Conservation (phyloP, 331 rosid genomes). For the Dryas integrifolia region DNA sequence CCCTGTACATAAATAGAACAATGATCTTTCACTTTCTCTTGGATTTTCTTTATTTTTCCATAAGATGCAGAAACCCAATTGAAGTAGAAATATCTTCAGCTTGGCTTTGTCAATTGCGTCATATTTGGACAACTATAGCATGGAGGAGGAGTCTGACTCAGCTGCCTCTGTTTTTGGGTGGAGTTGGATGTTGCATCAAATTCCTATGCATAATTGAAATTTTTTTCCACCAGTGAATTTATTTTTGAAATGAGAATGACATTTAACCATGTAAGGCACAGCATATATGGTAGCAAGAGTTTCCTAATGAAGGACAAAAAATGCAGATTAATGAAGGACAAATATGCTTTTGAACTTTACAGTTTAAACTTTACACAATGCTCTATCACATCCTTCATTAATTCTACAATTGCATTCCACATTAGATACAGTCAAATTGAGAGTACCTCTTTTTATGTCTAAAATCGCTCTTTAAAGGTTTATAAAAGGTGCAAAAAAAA, state of each 20-base stretch:
- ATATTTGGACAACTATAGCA: constrained; percentile 39
- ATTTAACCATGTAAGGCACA: too few species aligned
- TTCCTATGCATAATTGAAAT: neutral
- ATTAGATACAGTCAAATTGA: too few species aligned
- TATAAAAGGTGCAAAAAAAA: constrained; percentile 32
- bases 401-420: too few species aligned
- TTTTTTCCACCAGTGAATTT: neutral
- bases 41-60: constrained; percentile 11
- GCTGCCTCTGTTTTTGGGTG: constrained; percentile 25
- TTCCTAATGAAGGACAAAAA: too few species aligned
- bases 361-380: too few species aligned
- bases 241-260: too few species aligned
- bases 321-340: too few species aligned
- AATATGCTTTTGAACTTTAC: too few species aligned
- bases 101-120: constrained; percentile 45
- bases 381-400: too few species aligned
- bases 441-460: constrained; percentile 12
- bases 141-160: constrained; percentile 40
- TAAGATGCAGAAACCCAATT: constrained; percentile 1
- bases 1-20: constrained; percentile 18
- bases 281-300: too few species aligned
- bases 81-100: constrained; percentile 24
- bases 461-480: constrained; percentile 28
- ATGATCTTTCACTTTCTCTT: constrained; percentile 40
- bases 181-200: constrained; percentile 4